Percentiles rank a stretch among this genome's conserved stretches.
phyloP scores from a whole-genome alignment of 2,329 filamentous ascomycete genomes.

The Penicillium sp. region DNA sequence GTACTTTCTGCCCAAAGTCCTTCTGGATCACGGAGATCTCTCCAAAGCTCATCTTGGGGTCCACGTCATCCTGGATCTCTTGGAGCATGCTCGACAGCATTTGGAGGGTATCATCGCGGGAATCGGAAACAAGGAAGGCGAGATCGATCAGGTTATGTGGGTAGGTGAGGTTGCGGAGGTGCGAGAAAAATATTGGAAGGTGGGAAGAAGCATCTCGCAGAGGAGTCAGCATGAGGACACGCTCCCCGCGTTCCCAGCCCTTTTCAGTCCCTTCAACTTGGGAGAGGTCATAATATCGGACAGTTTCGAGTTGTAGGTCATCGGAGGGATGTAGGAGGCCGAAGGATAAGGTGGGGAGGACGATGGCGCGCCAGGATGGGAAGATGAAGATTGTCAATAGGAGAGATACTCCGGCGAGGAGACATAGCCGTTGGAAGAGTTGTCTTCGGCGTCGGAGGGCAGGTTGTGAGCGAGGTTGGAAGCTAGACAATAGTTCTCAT shows the following conservation, averaged over 20 bases:
- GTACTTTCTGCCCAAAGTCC: slow-evolving; percentile 97
- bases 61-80: slow-evolving; percentile 76
- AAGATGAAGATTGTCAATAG: slow-evolving; percentile 73
- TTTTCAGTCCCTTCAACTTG: slow-evolving; percentile 88
- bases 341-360: slow-evolving; percentile 67
- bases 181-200: slow-evolving; percentile 97
- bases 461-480: slow-evolving; percentile 79
- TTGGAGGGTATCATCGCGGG: slow-evolving; percentile 84
- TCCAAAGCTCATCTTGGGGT: slow-evolving; percentile 82
- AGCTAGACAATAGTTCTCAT: slow-evolving; percentile 57
- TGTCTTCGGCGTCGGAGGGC: slow-evolving; percentile 74
- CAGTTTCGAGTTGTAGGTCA: slow-evolving; percentile 84
- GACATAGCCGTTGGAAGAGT: slow-evolving; percentile 70
- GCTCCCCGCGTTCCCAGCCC: slow-evolving; percentile 95
- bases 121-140: slow-evolving; percentile 95
- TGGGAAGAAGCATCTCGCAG: slow-evolving; percentile 91
- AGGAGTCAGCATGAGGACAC: slow-evolving; percentile 92
- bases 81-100: slow-evolving; percentile 76
- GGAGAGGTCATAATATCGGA: slow-evolving; percentile 94
- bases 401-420: slow-evolving; percentile 59
- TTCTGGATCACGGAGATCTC: slow-evolving; percentile 99
- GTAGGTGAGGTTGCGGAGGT: slow-evolving; percentile 94
- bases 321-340: slow-evolving; percentile 70
- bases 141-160: slow-evolving; percentile 95
- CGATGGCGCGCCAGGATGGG: slow-evolving; percentile 69